Percentiles rank a stretch among this genome's conserved stretches.
phyloP scores from a whole-genome alignment of 208 protist species.

The Wallacemonas sp. region DNA sequence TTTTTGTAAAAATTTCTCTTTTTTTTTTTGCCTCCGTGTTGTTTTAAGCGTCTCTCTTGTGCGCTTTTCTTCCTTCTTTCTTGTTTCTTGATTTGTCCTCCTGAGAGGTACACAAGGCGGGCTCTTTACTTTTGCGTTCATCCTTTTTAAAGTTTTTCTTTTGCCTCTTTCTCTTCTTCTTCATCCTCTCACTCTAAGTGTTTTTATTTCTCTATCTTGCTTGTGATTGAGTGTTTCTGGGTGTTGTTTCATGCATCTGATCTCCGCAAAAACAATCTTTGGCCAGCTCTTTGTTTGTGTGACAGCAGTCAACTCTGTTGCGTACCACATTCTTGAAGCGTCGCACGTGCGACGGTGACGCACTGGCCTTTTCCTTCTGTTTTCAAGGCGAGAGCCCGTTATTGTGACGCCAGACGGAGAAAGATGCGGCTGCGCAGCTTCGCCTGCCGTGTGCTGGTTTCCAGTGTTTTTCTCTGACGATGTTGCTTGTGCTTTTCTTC shows the following conservation, averaged over 20 bases:
- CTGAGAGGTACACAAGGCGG: no score
- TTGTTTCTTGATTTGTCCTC: not conserved
- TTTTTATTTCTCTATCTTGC: not conserved
- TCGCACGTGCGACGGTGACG: no score
- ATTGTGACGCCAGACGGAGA: no score
- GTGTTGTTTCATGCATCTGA: not conserved
- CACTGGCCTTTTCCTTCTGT: no score
- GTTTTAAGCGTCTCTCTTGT: not conserved
- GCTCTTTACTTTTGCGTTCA: not conserved
- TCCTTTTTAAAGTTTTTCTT: not conserved
- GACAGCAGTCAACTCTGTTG: not conserved
- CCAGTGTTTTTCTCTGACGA: not conserved
- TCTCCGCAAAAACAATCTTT: not conserved
- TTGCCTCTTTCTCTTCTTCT: not conserved
- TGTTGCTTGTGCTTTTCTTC: not conserved
- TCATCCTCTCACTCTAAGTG: not conserved
- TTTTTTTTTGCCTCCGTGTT: not conserved
- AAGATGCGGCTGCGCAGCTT: no score
- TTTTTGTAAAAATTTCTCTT: not conserved
- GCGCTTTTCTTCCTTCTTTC: not conserved
- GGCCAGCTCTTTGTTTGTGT: not conserved
- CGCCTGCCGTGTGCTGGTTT: no score
- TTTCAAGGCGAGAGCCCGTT: no score
- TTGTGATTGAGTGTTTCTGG: not conserved
- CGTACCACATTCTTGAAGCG: no score